Base-by-base conservation (phyloP, 345 rosid genomes). In the Euphorbia lathyris region DNA sequence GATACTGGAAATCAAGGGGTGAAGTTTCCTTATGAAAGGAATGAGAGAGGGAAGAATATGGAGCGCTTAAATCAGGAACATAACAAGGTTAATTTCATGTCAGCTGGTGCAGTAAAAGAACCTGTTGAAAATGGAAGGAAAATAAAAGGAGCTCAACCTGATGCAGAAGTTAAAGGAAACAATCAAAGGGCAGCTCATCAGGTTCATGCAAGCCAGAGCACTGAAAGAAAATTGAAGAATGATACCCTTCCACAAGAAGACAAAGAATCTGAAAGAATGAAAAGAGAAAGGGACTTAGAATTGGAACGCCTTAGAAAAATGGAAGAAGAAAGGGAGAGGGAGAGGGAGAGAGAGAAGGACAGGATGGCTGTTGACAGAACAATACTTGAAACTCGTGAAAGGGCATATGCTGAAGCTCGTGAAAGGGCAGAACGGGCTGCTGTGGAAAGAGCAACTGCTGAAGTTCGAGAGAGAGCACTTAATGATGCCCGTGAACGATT, bases 331-430 rank as follows among this genome's bases (percentile, higher is more conserved):
- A 85, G 80, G 77, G 99, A 95, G 68, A 90, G 96, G 76, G 94
- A 89, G 71, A 88, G 91, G 74, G 97, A 95, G 68, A 87, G 96
- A 72, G 99, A 90, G 76, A 92, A 95, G 75, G 99, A 95, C 70
- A 88, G 94, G 80, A 92, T 95, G 97, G 92, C 90, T 48, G 88
- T 92, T 45, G 96, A 95, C 68, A 77, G 75, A 65, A 76, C 85
- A 58, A 70, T 75, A 36, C 86, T 85, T 38, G 91, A 86, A 78
- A 87, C 87, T 59, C 83, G 76, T 64, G 88, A 86, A 45, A 79
- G 78, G 75, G 87, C 76, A 32, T 75, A 65, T 55, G 64, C 79
- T 70, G 89, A 85, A 76, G 73, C 77, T 53, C 86, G 83, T 68
- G 93, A 80, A 58, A 86, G 83, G 70, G 72, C 79, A 67, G 90